Base-by-base conservation (phyloP, 176 grass and related monocot genomes). In the Hsuehochloa calcarea region DNA sequence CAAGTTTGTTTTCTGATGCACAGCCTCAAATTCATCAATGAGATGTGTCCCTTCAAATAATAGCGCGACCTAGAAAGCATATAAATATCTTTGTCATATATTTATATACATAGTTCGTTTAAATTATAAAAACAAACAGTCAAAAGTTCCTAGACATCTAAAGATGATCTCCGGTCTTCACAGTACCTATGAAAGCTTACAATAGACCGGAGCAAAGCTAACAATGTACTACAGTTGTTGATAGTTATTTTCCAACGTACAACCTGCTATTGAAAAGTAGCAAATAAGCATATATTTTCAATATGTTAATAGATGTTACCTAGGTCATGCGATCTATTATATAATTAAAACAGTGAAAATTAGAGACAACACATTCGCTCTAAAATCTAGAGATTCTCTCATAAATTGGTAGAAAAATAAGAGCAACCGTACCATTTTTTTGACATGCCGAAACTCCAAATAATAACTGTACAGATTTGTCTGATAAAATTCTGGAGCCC, bases 1-100 rank as follows among this genome's bases (percentile, higher is more conserved):
- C 75, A 62, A 62, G 20, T 62, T 40, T 39, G 74, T 47, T 85
- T 62, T 81, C 10, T 29, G 45, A 20, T 50, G 27, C 75, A 29
- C 41, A 82, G 59, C 82, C 64, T 59, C 14, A 40, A 62, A 72
- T 54, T 70, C 51, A 64, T 77, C 39, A 61, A 52, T 81, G 20
- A 69, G 61, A 68, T 50, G 39, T 45, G 64, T 75, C 77, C 35
- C 65, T 68, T 41, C 37, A 1, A 0, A 66, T 66, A 66, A 16
- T 4, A 35, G 37, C 4, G 35, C 12, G 39, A 12, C 27, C 68
- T 14, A 58, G 44, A 55, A 70, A 70, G 67, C 39, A 44, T 44
- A 70, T 23, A 43, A 43, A 68, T 37, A 10, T 68, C 19, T 16
- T 41, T 68, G 19, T 68, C 37, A 41, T 41, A 41, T 68, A 22